Percentiles rank a stretch among this genome's conserved stretches.
Evolutionary conservation across 2,329 filamentous ascomycete genomes (phyloP).

Genomic region (Penicillium sp.): DNA sequence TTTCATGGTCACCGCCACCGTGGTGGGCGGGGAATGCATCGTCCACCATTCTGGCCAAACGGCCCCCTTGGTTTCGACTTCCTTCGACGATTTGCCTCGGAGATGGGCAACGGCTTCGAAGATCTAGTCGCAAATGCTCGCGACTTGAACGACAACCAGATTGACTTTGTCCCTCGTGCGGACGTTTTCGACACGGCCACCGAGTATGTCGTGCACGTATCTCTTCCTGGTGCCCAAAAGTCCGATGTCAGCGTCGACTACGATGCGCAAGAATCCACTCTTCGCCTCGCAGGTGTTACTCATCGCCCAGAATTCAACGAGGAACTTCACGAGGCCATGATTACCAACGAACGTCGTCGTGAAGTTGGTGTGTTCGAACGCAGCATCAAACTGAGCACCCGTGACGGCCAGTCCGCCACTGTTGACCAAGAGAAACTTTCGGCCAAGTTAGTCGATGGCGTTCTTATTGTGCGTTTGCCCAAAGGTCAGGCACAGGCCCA

Average conservation of each 20-base stretch:
- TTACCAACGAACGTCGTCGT: slow-evolving; percentile 67
- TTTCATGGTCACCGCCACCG: slow-evolving; percentile 18
- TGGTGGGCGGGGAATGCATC: slow-evolving; percentile 17
- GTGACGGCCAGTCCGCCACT: slow-evolving; percentile 52
- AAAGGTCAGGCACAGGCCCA: slow-evolving; percentile 49
- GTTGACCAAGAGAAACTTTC: slow-evolving; percentile 65
- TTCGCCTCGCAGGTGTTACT: slow-evolving; percentile 68
- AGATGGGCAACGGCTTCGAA: slow-evolving; percentile 24
- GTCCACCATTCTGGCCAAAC: neutral
- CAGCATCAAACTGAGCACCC: slow-evolving; percentile 56
- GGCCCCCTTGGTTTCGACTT: slow-evolving; percentile 15
- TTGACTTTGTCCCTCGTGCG: slow-evolving; percentile 35
- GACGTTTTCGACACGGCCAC: slow-evolving; percentile 69
- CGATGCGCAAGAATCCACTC: slow-evolving; percentile 62
- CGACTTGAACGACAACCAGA: slow-evolving; percentile 17
- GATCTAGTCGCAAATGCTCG: neutral
- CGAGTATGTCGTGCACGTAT: slow-evolving; percentile 65
- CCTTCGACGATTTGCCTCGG: slow-evolving; percentile 25
- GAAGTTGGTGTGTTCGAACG: slow-evolving; percentile 72
- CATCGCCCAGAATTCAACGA: slow-evolving; percentile 69
- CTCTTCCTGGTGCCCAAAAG: slow-evolving; percentile 74
- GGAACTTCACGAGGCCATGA: slow-evolving; percentile 60
- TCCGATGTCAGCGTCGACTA: slow-evolving; percentile 74
- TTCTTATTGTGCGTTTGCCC: slow-evolving; percentile 72
- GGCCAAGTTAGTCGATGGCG: slow-evolving; percentile 74